Conservation (phyloP, 192 early-diverging fungal genomes). For the Cladochytrium replicatum region DNA sequence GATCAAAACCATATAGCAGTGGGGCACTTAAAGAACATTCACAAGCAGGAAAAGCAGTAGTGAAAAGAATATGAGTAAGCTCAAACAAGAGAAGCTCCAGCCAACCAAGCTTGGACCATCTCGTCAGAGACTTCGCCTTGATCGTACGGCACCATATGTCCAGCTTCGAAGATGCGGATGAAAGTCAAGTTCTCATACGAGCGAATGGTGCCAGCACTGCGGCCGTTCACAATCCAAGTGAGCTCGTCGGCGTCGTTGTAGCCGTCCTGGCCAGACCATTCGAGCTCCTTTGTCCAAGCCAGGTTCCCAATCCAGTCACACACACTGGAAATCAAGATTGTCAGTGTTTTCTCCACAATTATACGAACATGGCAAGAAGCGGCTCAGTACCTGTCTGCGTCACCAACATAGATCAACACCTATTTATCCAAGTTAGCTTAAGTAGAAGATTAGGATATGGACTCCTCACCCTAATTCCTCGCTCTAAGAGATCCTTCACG, state of each 20-base stretch:
- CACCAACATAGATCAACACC: constrained; percentile 84
- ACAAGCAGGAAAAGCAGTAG: no score
- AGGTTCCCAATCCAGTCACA: constrained; percentile 14
- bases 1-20: no score
- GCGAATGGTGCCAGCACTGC: constrained; percentile 1
- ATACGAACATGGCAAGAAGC: no score
- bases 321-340: no score
- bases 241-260: constrained; percentile 3
- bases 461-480: no score
- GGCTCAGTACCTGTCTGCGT: constrained; percentile 91
- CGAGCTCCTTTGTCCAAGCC: constrained; percentile 13
- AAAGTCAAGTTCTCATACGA: constrained; percentile 6
- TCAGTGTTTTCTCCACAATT: no score
- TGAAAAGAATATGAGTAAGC: no score
- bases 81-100: no score
- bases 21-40: no score
- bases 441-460: no score
- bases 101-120: constrained; percentile 86
- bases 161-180: constrained; percentile 75
- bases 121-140: constrained; percentile 69
- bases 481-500: constrained; percentile 56
- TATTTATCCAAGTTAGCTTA: no score
- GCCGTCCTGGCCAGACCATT: constrained; percentile 12
- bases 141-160: constrained; percentile 74
- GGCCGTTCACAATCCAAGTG: constrained; percentile 2